Percentiles rank a stretch among this genome's conserved stretches.
Conservation (phyloP, 2,329 filamentous ascomycete species). For the Botrytis aclada region DNA sequence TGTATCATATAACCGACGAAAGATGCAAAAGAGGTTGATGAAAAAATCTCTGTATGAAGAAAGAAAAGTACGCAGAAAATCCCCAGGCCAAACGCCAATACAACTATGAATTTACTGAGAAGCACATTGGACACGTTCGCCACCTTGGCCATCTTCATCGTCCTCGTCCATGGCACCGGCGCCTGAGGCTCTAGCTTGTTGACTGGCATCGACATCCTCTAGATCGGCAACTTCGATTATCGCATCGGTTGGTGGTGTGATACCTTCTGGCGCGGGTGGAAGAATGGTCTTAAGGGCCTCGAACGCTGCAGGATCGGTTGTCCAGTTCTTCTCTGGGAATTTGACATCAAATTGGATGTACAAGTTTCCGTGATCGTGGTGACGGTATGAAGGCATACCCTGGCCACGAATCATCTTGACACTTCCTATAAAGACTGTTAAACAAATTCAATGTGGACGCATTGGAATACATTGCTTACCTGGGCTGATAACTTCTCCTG, state of each 20-base stretch:
- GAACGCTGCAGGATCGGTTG: slow-evolving; percentile 65
- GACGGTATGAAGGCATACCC: slow-evolving; percentile 93
- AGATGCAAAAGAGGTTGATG: slow-evolving; percentile 17
- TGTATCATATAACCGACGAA: slow-evolving; percentile 19
- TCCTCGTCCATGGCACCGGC: slow-evolving; percentile 68
- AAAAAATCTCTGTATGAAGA: slow-evolving; percentile 14
- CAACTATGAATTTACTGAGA: slow-evolving; percentile 61
- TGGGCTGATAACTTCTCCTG: slow-evolving; percentile 90
- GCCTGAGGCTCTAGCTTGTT: slow-evolving; percentile 65
- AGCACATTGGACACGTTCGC: slow-evolving; percentile 80
- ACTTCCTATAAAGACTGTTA: slow-evolving; percentile 56
- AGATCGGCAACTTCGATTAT: slow-evolving; percentile 90
- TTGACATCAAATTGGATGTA: slow-evolving; percentile 98
- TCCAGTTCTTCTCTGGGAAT: slow-evolving; percentile 81
- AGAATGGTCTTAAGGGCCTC: slow-evolving; percentile 79
- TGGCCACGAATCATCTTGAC: slow-evolving; percentile 95
- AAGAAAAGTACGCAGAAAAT: not conserved
- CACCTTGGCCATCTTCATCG: slow-evolving; percentile 73
- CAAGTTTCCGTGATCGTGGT: slow-evolving; percentile 93
- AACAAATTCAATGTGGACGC: slow-evolving; percentile 26
- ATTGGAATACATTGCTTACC: slow-evolving; percentile 54
- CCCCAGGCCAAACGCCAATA: slow-evolving; percentile 20
- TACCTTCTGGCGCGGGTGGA: slow-evolving; percentile 61
- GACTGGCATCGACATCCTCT: slow-evolving; percentile 75
- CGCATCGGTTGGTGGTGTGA: slow-evolving; percentile 70